These are phyloP conservation scores for Dioszegia hungarica DNA, from an alignment of 768 basidiomycete species.

Conservation along the genomic window DNA sequence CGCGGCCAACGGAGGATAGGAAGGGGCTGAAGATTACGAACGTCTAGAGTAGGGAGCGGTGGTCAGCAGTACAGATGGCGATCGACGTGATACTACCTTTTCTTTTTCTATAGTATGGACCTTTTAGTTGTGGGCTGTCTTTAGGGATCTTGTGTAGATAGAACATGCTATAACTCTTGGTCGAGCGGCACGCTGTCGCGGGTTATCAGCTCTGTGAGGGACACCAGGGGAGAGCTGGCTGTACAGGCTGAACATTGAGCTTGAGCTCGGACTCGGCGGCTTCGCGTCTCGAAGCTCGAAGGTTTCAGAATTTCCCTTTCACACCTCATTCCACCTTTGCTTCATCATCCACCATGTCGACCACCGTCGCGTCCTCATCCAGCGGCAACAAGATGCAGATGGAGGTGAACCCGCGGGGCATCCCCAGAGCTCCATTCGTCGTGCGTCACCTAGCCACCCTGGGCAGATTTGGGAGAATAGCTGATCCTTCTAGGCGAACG, in stretches of 20 bases:
- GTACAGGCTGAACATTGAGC: too few relatives aligned
- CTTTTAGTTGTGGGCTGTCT: not conserved
- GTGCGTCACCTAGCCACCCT: conserved; percentile 55
- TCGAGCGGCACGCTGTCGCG: too few relatives aligned
- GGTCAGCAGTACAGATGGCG: too few relatives aligned
- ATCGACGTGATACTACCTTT: not conserved
- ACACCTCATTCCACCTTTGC: not conserved
- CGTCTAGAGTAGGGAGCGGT: too few relatives aligned
- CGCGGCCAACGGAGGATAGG: conserved; percentile 14
- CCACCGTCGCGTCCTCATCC: conserved; percentile 13
- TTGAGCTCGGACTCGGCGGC: too few relatives aligned
- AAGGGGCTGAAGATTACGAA: conserved; percentile 32
- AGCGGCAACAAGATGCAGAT: conserved; percentile 35
- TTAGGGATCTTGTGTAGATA: not conserved
- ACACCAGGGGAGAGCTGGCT: too few relatives aligned
- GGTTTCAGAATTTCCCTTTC: not conserved
- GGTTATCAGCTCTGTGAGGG: too few relatives aligned
- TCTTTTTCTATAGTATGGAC: not conserved
- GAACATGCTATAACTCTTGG: too few relatives aligned
- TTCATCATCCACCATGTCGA: not conserved
- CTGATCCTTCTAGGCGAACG: conserved; percentile 61
- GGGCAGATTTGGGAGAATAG: too few relatives aligned
- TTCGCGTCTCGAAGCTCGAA: too few relatives aligned
- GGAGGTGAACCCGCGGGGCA: conserved; percentile 80
- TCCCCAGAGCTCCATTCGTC: conserved; percentile 91